Evolutionary conservation across 306 rosid genomes (phyloP).

Genomic region (Alnus rubra): DNA sequence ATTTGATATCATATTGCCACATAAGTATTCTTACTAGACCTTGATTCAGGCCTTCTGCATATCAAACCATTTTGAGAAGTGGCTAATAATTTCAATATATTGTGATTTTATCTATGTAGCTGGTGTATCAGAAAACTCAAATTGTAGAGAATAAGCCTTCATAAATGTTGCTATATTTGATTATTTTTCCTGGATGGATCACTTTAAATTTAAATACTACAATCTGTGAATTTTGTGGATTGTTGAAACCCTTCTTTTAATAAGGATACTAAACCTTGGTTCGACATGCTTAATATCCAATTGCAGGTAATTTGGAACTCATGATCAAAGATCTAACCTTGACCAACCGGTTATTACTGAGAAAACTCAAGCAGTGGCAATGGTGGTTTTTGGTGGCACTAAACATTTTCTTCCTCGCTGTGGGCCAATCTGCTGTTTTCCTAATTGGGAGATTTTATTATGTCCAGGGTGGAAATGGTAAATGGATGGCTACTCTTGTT

Average conservation of each 20-base stretch:
- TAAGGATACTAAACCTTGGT: not conserved
- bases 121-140: conserved; percentile 2
- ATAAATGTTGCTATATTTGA: not conserved
- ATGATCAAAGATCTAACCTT: conserved; percentile 37
- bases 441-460: conserved; percentile 84
- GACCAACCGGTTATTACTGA: conserved; percentile 27
- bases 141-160: not conserved
- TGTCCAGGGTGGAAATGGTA: conserved; percentile 85
- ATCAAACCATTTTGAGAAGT: not conserved
- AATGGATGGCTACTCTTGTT: conserved; percentile 91
- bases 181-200: not conserved
- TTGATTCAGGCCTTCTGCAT: not conserved
- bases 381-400: conserved; percentile 87
- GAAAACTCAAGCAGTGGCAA: conserved; percentile 64
- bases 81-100: not conserved
- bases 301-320: conserved; percentile 59
- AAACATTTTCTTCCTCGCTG: conserved; percentile 57
- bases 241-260: not conserved
- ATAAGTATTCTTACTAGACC: not conserved
- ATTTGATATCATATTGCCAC: not conserved
- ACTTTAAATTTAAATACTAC: not conserved
- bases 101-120: not conserved
- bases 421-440: conserved; percentile 83
- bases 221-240: not conserved
- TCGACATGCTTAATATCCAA: not conserved